Base-by-base conservation (phyloP, 768 basidiomycete genomes). In the Gymnopilus junonius region DNA sequence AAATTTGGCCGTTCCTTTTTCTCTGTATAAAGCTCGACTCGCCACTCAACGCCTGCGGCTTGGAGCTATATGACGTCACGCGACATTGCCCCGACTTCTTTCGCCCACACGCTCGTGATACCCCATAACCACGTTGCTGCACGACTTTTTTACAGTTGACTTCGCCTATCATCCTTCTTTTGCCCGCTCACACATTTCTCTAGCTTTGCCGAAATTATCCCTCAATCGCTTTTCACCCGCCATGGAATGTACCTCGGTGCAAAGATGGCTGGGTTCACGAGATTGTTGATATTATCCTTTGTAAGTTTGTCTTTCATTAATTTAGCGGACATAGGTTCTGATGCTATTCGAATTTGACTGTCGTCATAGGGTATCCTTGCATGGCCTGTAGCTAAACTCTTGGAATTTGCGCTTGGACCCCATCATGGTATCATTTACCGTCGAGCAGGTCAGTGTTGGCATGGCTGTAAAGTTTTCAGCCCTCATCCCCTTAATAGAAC, bases 391-490 rank as follows among this genome's bases (percentile, higher is more conserved):
- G 92, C 94, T 0, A 94, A 93, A 71, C 69, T 95, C 0, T 82
- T 95, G 8, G 91, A 94, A 69, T 83, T 86, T 61, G 84, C 84
- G 3, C 83, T 97, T 4, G 94, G 94, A 5, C 77, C 88, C 0
- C 93, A 95, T 73, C 93, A 95, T 70, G 95, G 95, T 23, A 94
- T 96, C 71, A 94, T 96, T 53, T 97, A 96, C 69, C 85, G 94
- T 7, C 85, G 94, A 58, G 86, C 84, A 61, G 86, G 85, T 84
- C 10, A 5, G 75, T 61, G 37, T 51, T 2, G 34, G 40, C 21
- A 42, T 20, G 53, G 20, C 25, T 6, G 34, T 35, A 35, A 7
- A 12, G 34, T 35, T 35, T 10, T 11, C n/a, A n/a, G 35, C 35
- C 35, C 11, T 11, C 11, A 12, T 35, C 40, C n/a, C 37, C 35